Base-by-base conservation (phyloP, 1,284 basidiomycete species). In the Ustilago sp. region DNA sequence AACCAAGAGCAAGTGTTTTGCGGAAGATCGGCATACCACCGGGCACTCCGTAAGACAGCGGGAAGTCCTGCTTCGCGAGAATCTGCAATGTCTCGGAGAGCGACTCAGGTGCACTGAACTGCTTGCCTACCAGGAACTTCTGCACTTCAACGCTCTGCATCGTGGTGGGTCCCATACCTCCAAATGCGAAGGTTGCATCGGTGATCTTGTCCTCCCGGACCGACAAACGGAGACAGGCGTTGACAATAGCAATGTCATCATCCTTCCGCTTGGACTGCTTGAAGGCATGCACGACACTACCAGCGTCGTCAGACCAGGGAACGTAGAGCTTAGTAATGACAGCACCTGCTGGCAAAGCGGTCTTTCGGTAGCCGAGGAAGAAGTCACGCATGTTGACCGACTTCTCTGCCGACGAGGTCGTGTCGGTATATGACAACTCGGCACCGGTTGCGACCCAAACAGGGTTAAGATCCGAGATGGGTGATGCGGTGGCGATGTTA, bases 191-290 rank as follows among this genome's bases (percentile, higher is more conserved):
- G 31, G 75, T 74, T 15, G 80, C 79, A 38, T 82, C 69, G 13
- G 58, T 45, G 54, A 86, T 77, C 13, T 50, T 62, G 34, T 64
- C 59, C 1, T 68, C 59, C 34, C 51, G 60, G n/a, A 81, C 55
- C 12, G 63, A 66, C 3, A 79, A 35, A 12, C 74, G 74, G 1
- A 87, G 72, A 71, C 86, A 86, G 12, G 73, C 77, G 1, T 83
- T 86, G 48, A 87, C 86, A 55, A 86, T 87, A 39, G 86, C 85
- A 52, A 87, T 87, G 58, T 87, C 86, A 60, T 87, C 86, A 55
- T 87, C 86, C 57, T 82, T 84, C 8, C 86, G 63, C 72, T 86
- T 87, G 15, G 85, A 80, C 71, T 86, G 84, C 78, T 87, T 87
- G 85, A 83, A 87, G 3, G 86, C 84, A 13, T 83, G 73, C 1